Evolutionary conservation across 129 eudicot genomes (phyloP).

Genomic region (Flaveria sonorensis): DNA sequence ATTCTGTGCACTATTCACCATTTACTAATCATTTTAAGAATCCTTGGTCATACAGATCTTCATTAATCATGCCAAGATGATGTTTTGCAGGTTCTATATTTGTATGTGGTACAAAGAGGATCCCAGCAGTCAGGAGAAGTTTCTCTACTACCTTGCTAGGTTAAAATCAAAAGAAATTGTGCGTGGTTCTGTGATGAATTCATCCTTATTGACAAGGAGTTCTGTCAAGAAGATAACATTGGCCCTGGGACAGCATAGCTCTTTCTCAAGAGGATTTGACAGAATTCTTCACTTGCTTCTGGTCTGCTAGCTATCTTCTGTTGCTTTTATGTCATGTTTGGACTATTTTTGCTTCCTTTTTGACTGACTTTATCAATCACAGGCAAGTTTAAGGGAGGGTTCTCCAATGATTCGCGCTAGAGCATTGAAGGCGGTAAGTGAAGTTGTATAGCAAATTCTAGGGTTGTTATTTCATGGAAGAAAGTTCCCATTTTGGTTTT

Average conservation of each 20-base stretch:
- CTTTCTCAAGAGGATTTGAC: conserved; percentile 95
- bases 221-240: conserved; percentile 66
- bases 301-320: conserved; percentile 49
- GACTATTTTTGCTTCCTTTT: conserved; percentile 15
- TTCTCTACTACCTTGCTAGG: conserved; percentile 62
- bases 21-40: conserved; percentile 23
- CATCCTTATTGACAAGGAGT: conserved; percentile 69
- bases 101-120: conserved; percentile 97
- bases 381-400: conserved; percentile 93
- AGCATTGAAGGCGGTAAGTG: conserved; percentile 96
- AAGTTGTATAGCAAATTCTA: conserved; percentile 25
- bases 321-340: conserved; percentile 13
- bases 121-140: conserved; percentile 62
- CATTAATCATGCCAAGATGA: conserved; percentile 18
- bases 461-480: neutral
- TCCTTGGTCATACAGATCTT: conserved; percentile 13
- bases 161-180: conserved; percentile 68
- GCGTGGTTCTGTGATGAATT: conserved; percentile 63
- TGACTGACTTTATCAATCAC: conserved; percentile 32
- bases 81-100: conserved; percentile 84
- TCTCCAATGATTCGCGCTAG: conserved; percentile 94
- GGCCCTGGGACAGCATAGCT: conserved; percentile 81
- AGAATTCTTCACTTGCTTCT: conserved; percentile 86
- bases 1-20: conserved; percentile 35
- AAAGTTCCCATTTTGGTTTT: conserved; percentile 2